Conservation (phyloP, 345 rosid species). For the Populus alba region DNA sequence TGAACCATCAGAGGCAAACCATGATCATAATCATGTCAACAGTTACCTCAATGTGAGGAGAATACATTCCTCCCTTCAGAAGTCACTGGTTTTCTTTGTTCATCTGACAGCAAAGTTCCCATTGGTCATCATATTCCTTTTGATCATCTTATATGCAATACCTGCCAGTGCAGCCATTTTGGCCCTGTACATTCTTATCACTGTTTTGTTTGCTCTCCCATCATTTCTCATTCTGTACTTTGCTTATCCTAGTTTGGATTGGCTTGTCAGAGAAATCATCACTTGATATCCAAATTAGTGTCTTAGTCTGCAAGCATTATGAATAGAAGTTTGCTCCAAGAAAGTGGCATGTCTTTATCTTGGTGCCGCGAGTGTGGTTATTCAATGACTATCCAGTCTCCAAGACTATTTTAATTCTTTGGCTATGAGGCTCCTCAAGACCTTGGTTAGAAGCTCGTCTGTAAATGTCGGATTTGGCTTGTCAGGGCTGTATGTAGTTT, state of each 20-base stretch:
- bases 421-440: background rate
- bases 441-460: background rate
- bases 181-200: constrained; percentile 74
- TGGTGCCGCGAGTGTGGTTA: constrained; percentile 3
- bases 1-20: constrained; percentile 36
- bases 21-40: constrained; percentile 33
- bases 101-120: constrained; percentile 92
- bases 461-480: background rate
- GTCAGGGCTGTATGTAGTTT: constrained; percentile 1
- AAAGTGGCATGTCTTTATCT: background rate
- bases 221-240: constrained; percentile 87
- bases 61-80: constrained; percentile 55
- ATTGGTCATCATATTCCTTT: constrained; percentile 70
- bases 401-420: constrained; percentile 2
- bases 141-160: constrained; percentile 76
- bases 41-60: constrained; percentile 34
- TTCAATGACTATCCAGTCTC: constrained; percentile 23
- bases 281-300: constrained; percentile 32
- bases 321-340: constrained; percentile 20
- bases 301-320: constrained; percentile 4
- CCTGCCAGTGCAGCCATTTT: constrained; percentile 90
- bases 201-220: constrained; percentile 77
- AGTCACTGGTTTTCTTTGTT: constrained; percentile 71
- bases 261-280: constrained; percentile 86
- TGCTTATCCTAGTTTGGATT: constrained; percentile 84